phyloP scores from a whole-genome alignment of 179 eudicot genomes.

The Dionaea muscipula region DNA sequence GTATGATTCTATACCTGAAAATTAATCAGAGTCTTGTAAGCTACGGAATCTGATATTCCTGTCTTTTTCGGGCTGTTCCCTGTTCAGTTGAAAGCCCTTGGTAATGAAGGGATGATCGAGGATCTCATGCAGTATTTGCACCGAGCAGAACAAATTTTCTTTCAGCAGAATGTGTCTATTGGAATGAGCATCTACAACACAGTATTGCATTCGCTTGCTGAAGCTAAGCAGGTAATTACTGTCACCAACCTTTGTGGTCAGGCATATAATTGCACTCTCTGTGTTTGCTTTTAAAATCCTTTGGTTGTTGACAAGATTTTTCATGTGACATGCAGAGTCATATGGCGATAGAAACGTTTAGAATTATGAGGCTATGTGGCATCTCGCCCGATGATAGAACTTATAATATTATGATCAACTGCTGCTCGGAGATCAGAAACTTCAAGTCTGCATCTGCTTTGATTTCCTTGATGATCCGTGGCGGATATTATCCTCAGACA shows the following conservation, averaged over 20 bases:
- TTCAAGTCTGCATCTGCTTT: slow-evolving; percentile 60
- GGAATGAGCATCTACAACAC: slow-evolving; percentile 41
- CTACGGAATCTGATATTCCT: neutral
- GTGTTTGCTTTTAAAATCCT: neutral
- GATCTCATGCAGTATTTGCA: slow-evolving; percentile 47
- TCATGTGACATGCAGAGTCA: slow-evolving; percentile 37
- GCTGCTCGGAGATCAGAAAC: slow-evolving; percentile 52
- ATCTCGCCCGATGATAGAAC: slow-evolving; percentile 46
- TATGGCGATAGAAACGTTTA: slow-evolving; percentile 52
- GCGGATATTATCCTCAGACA: slow-evolving; percentile 39
- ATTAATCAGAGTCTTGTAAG: slow-evolving; percentile 1
- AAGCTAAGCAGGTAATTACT: slow-evolving; percentile 49
- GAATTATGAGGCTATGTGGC: slow-evolving; percentile 38
- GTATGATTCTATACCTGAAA: slow-evolving; percentile 3
- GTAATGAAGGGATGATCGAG: slow-evolving; percentile 65
- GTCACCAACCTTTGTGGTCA: neutral
- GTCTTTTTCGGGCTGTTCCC: slow-evolving; percentile 1
- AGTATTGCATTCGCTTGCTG: slow-evolving; percentile 66
- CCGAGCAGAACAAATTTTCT: slow-evolving; percentile 42
- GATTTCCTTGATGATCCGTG: slow-evolving; percentile 63
- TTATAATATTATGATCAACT: slow-evolving; percentile 67
- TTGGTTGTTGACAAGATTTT: slow-evolving; percentile 6
- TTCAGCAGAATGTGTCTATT: slow-evolving; percentile 13
- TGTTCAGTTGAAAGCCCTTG: slow-evolving; percentile 66
- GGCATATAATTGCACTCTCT: slow-evolving; percentile 2